Conservation (phyloP, 805 yeast species). For the Candida fluviatilis region DNA sequence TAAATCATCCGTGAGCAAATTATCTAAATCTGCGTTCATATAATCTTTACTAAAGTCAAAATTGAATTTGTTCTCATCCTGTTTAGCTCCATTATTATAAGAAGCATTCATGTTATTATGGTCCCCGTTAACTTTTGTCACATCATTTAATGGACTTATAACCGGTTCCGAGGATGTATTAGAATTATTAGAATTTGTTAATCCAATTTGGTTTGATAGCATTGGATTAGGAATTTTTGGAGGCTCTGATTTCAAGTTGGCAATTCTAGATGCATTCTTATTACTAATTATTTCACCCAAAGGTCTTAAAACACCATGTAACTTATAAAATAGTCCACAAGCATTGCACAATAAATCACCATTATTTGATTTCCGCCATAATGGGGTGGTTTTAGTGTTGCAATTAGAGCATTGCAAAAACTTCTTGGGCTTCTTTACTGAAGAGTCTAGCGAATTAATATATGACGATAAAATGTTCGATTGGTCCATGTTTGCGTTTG, state of each 20-base stretch:
- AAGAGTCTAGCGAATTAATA: constrained; percentile 34
- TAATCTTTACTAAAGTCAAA: constrained; percentile 2
- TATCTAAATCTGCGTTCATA: not conserved
- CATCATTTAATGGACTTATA: not conserved
- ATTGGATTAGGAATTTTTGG: not conserved
- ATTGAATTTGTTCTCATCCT: not conserved
- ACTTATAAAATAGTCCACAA: constrained; percentile 42
- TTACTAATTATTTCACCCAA: constrained; percentile 17
- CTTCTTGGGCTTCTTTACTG: constrained; percentile 12
- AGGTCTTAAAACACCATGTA: constrained; percentile 44
- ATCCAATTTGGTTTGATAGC: not conserved
- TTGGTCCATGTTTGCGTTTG: constrained; percentile 5
- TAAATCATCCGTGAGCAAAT: not conserved
- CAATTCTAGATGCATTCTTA: not conserved
- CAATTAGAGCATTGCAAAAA: constrained; percentile 38
- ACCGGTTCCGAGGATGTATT: not conserved
- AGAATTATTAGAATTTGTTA: not conserved
- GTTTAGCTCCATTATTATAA: not conserved
- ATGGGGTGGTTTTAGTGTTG: constrained; percentile 41
- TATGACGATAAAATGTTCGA: constrained; percentile 32
- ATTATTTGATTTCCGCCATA: constrained; percentile 40
- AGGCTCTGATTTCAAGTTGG: not conserved
- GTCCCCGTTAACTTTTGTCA: not conserved
- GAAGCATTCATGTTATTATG: not conserved
- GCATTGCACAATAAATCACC: constrained; percentile 45